phyloP scores from a whole-genome alignment of 1,139 yeast genomes.

The Blastobotrys ciferrii region DNA sequence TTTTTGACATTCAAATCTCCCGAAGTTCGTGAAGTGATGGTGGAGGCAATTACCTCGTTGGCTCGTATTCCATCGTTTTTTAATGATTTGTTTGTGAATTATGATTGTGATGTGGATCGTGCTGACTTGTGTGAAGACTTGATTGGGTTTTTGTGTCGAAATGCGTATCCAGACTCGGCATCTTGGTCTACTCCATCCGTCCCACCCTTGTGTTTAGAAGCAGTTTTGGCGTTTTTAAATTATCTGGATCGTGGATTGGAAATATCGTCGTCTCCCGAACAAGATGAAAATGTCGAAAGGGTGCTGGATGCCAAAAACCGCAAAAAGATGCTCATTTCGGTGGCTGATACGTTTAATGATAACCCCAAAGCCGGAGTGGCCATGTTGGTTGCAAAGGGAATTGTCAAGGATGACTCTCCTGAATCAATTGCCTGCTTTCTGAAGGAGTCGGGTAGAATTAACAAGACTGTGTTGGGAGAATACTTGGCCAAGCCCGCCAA shows the following conservation, averaged over 20 bases:
- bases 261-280: constrained; percentile 16
- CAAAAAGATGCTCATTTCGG: constrained; percentile 70
- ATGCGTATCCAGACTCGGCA: constrained; percentile 81
- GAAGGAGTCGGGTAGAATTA: constrained; percentile 73
- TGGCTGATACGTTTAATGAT: constrained; percentile 70
- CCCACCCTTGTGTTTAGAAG: constrained; percentile 92
- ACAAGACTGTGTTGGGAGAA: constrained; percentile 86
- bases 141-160: constrained; percentile 67
- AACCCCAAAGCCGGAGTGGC: constrained; percentile 76
- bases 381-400: constrained; percentile 58
- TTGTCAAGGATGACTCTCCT: constrained; percentile 55
- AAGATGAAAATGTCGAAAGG: constrained; percentile 23
- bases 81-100: constrained; percentile 72
- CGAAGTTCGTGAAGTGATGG: constrained; percentile 70
- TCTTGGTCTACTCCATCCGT: constrained; percentile 74
- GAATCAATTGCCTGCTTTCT: constrained; percentile 72
- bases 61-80: constrained; percentile 78
- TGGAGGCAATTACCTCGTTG: constrained; percentile 79
- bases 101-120: constrained; percentile 89
- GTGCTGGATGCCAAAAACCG: constrained; percentile 47
- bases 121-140: constrained; percentile 73
- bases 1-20: constrained; percentile 33
- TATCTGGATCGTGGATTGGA: constrained; percentile 61
- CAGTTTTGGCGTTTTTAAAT: constrained; percentile 67
- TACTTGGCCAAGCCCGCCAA: constrained; percentile 76